These are phyloP conservation scores for Phytophthora pistaciae DNA, from an alignment of 352 stramenopile species.

Conservation along the genomic window DNA sequence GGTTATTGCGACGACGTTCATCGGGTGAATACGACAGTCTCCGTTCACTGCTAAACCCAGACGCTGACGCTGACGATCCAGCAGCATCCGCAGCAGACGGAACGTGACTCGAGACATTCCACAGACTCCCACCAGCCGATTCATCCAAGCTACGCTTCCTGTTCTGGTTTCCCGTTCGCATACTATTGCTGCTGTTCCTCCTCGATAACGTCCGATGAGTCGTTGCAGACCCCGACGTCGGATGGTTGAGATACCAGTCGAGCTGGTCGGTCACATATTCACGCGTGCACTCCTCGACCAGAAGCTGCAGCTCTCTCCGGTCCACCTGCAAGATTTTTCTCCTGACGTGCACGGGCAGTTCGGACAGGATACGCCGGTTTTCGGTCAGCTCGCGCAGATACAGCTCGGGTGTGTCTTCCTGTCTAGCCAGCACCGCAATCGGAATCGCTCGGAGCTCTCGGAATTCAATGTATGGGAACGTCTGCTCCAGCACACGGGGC, in stretches of 20 bases:
- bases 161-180: constrained; percentile 24
- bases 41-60: constrained; percentile 39
- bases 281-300: constrained; percentile 80
- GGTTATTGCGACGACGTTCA: constrained; percentile 76
- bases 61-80: constrained; percentile 29
- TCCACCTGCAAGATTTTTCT: constrained; percentile 88
- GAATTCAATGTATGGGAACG: constrained; percentile 91
- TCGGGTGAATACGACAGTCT: constrained; percentile 53
- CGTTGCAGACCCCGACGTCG: constrained; percentile 23
- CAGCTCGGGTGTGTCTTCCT: constrained; percentile 80
- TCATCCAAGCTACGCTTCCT: constrained; percentile 47
- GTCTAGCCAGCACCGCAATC: constrained; percentile 82
- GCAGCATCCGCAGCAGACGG: constrained; percentile 45
- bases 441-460: constrained; percentile 85
- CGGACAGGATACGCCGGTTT: constrained; percentile 79
- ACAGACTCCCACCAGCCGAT: constrained; percentile 47
- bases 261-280: constrained; percentile 77
- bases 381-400: constrained; percentile 86
- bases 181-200: constrained; percentile 36
- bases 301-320: constrained; percentile 66
- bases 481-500: constrained; percentile 75
- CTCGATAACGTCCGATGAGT: constrained; percentile 26
- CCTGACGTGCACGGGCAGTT: constrained; percentile 83
- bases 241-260: constrained; percentile 74
- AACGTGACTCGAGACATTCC: constrained; percentile 81